Base-by-base conservation (phyloP, 106 monocot genomes). In the Phalaenopsis equestris region DNA sequence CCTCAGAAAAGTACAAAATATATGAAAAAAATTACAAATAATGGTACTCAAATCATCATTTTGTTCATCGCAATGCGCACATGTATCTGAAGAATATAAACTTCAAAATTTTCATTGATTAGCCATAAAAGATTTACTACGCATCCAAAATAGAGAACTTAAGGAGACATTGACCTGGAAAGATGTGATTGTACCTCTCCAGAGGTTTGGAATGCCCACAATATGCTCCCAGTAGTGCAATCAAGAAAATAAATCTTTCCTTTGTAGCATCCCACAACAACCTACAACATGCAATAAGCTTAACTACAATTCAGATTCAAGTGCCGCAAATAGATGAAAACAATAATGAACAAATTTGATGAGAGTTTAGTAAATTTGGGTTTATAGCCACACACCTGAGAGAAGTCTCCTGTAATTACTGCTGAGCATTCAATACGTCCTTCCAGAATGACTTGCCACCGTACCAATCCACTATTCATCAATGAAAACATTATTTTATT, bases 171-270 rank as follows among this genome's bases (percentile, higher is more conserved):
- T 4, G 6, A 43, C 17, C 42, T 19, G 19, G 8, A 74, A 42
- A 30, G 38, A 12, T 23, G 48, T 56, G n/a, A 81, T 24, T 56
- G n/a, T 93, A 96, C 93, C 94, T 98, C 92, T 80, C 92, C 97
- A 80, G 79, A 79, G 55, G 97, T 92, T 84, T 90, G 92, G 81
- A 98, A 92, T 83, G 75, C 42, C 94, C 97, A 94, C 79, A 77
- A 82, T 37, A 86, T 79, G 36, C 56, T 80, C 38, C 97, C 97
- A 84, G 84, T 89, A 36, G 56, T 41, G 56, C 77, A 83, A 80
- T 98, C 82, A 75, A 98, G 85, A 81, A 98, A 98, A 83, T 98
- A 98, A n/a, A 98, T 89, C 73, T 87, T 92, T 73, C 97, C 97
- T 87, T 88, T 81, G 73, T 90, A 98, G 77, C 94, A 98, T 56